Base-by-base conservation (phyloP, 1,284 basidiomycete species). In the Phenoliferia sp. region DNA sequence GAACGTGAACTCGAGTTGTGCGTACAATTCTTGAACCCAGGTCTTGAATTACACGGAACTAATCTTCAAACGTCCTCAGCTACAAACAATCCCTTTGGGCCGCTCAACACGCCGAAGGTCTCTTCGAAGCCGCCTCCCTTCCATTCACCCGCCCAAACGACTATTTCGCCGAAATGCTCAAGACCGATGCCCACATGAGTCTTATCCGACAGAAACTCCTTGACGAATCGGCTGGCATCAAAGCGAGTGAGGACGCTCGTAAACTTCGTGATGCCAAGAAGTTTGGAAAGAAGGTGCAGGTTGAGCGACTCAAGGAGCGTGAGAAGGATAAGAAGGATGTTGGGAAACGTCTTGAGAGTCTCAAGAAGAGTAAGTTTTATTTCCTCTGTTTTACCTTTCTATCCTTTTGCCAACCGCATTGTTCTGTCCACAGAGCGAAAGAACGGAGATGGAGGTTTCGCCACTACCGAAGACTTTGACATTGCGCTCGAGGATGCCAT, bases 151-250 rank as follows among this genome's bases (percentile, higher is more conserved):
- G 96, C n/a, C 95, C 95, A 0, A 76, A 85, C 0, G 96, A 99
- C 81, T 99, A 94, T 80, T 99, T 97, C 76, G 95, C 95, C 28
- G 95, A 99, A 82, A 99, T 99, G 95, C 90, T 98, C 76, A 99
- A 99, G 82, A 89, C 88, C 32, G 96, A 99, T 77, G 84, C 91
- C 29, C 96, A 99, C 81, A 99, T 99, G 96, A 94, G 97, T 79
- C 87, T 92, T 59, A 92, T 99, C 74, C 88, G 96, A 61, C 89
- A 94, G 75, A 87, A 90, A 36, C 82, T 98, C 36, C 85, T 99
- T 32, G 91, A 98, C 79, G 95, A 99, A 79, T 82, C 84, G 33
- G 90, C 93, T 3, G 84, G 85, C 2, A 94, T 98, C 77, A 94
- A 97, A 80, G 91, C 90, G 78, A 86, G 88, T 68, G 94, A 98